Evolutionary conservation across 805 yeast species (phyloP).

Genomic region (Kuraishia borneana): DNA sequence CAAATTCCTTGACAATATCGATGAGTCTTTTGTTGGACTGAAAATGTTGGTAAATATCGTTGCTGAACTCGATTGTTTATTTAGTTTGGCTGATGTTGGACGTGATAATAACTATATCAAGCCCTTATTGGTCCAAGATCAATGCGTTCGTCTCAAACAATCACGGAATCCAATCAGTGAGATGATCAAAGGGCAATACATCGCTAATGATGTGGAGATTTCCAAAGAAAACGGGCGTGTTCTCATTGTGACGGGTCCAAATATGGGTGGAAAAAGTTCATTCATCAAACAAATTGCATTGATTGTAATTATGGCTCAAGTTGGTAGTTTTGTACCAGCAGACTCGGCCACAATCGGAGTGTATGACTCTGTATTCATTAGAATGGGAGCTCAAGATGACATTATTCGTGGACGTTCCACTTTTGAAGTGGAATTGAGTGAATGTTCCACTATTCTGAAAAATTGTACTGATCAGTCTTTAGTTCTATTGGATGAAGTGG

Average conservation of each 20-base stretch:
- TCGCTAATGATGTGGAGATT: slow-evolving; percentile 57
- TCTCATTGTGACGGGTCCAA: slow-evolving; percentile 71
- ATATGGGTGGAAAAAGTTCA: slow-evolving; percentile 83
- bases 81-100: slow-evolving; percentile 56
- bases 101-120: slow-evolving; percentile 30
- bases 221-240: slow-evolving; percentile 33
- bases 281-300: slow-evolving; percentile 68
- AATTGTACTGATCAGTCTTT: slow-evolving; percentile 42
- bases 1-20: slow-evolving; percentile 27
- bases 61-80: slow-evolving; percentile 52
- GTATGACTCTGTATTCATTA: slow-evolving; percentile 38
- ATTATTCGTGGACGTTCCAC: slow-evolving; percentile 70
- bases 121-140: slow-evolving; percentile 39
- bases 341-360: slow-evolving; percentile 47
- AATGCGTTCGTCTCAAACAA: slow-evolving; percentile 35
- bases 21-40: slow-evolving; percentile 23
- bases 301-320: slow-evolving; percentile 60
- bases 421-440: slow-evolving; percentile 67
- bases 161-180: slow-evolving; percentile 34
- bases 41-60: slow-evolving; percentile 33
- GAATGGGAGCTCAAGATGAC: slow-evolving; percentile 82
- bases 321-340: slow-evolving; percentile 73
- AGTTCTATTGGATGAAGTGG: slow-evolving; percentile 65
- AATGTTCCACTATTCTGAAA: slow-evolving; percentile 46
- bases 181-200: slow-evolving; percentile 26